Conservation (phyloP, 2,329 filamentous ascomycete genomes). For the Chaetomium sp. region DNA sequence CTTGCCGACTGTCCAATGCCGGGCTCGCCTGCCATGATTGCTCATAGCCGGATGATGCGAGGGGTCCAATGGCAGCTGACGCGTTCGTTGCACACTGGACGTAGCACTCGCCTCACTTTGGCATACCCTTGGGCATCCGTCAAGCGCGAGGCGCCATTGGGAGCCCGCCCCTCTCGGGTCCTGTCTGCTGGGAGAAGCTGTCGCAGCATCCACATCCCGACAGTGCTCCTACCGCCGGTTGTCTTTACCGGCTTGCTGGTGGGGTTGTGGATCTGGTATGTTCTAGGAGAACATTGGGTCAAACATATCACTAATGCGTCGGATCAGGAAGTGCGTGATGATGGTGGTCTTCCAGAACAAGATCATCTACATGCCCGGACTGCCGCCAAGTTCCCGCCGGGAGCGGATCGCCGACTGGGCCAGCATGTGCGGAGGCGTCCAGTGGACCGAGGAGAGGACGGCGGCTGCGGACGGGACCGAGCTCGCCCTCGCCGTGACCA, state of each 20-base stretch:
- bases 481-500: conserved; percentile 61
- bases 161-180: neutral
- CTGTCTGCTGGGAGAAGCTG: neutral
- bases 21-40: conserved; percentile 18
- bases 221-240: conserved; percentile 63
- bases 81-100: conserved; percentile 21
- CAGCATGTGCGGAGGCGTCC: conserved; percentile 59
- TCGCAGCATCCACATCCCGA: conserved; percentile 41
- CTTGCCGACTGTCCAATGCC: conserved; percentile 18
- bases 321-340: conserved; percentile 63
- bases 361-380: conserved; percentile 78
- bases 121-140: conserved; percentile 17
- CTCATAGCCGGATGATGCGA: conserved; percentile 10
- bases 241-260: conserved; percentile 68
- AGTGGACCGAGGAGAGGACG: conserved; percentile 67
- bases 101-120: conserved; percentile 15
- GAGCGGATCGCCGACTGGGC: conserved; percentile 69
- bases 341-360: conserved; percentile 78
- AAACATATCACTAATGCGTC: neutral
- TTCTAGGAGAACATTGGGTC: neutral
- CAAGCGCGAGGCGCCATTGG: conserved; percentile 1
- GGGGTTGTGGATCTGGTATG: conserved; percentile 59
- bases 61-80: conserved; percentile 18
- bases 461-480: conserved; percentile 65
- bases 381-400: conserved; percentile 69